Evolutionary conservation across 2,329 filamentous ascomycete genomes (phyloP).

Genomic region (Verticillium zaregamsianum): DNA sequence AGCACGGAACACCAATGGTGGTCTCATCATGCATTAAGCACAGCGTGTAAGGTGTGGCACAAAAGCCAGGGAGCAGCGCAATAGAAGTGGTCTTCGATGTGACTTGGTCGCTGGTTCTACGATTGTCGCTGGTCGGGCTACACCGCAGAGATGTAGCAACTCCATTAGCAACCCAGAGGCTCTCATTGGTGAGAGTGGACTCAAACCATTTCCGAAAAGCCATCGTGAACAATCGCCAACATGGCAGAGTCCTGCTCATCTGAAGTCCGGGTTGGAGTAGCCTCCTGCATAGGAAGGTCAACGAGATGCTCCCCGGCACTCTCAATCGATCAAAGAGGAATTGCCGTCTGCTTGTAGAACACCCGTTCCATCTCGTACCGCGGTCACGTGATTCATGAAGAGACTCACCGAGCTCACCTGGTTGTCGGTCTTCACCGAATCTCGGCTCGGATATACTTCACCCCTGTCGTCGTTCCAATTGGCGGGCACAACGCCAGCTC

Average conservation of each 20-base stretch:
- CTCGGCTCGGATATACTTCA: constrained; percentile 8
- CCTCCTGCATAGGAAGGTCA: too few species aligned
- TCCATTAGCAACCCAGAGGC: background rate
- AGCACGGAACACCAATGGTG: too few species aligned
- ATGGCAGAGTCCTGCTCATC: too few species aligned
- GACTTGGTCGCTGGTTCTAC: too few species aligned
- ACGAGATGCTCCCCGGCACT: too few species aligned
- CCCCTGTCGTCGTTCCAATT: background rate
- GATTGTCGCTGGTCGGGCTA: too few species aligned
- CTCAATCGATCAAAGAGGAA: too few species aligned
- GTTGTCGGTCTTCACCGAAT: background rate
- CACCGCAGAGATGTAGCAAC: background rate
- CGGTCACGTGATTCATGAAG: background rate
- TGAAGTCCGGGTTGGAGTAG: too few species aligned
- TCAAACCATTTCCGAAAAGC: background rate
- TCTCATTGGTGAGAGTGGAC: background rate
- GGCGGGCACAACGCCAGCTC: background rate
- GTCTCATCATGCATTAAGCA: too few species aligned
- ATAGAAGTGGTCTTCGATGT: too few species aligned
- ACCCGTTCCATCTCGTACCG: background rate
- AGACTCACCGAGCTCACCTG: background rate
- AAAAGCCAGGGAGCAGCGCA: too few species aligned
- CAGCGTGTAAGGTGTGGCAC: too few species aligned
- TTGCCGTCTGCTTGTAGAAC: background rate
- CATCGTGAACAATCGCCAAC: background rate